Conservation (phyloP, 176 grass and related monocot genomes). For the Tillandsia fasciculata region DNA sequence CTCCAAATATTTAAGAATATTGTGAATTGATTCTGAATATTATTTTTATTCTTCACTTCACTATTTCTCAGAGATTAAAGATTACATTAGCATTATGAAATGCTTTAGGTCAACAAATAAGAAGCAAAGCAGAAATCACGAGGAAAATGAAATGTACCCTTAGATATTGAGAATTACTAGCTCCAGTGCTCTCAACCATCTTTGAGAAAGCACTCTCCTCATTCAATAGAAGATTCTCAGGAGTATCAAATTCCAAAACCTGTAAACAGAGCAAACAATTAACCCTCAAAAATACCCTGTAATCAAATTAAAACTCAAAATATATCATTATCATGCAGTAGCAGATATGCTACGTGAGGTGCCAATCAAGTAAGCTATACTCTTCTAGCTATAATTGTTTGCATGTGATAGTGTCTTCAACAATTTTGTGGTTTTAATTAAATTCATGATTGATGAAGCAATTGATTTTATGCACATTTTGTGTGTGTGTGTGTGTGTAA, state of each 20-base stretch:
- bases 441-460: too few species aligned
- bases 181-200: conserved; percentile 95
- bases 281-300: neutral
- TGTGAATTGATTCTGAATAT: too few species aligned
- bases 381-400: too few species aligned
- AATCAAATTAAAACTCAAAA: neutral
- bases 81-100: neutral
- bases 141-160: conserved; percentile 35
- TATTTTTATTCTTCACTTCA: too few species aligned
- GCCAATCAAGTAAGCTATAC: neutral
- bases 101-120: neutral
- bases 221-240: conserved; percentile 76
- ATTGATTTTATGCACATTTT: too few species aligned
- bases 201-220: conserved; percentile 88
- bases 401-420: too few species aligned
- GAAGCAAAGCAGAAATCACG: neutral
- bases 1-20: too few species aligned
- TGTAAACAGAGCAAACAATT: conserved; percentile 16
- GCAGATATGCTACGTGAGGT: neutral
- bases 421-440: too few species aligned
- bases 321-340: neutral
- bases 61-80: neutral
- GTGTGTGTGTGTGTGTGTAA: too few species aligned
- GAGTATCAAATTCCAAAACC: conserved; percentile 88
- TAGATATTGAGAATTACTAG: conserved; percentile 89